A percentile compares a stretch with the other conserved stretches of the same genome.
These are phyloP conservation scores for Cytospora mali DNA, from an alignment of 2,329 filamentous ascomycete species.

Conservation along the genomic window DNA sequence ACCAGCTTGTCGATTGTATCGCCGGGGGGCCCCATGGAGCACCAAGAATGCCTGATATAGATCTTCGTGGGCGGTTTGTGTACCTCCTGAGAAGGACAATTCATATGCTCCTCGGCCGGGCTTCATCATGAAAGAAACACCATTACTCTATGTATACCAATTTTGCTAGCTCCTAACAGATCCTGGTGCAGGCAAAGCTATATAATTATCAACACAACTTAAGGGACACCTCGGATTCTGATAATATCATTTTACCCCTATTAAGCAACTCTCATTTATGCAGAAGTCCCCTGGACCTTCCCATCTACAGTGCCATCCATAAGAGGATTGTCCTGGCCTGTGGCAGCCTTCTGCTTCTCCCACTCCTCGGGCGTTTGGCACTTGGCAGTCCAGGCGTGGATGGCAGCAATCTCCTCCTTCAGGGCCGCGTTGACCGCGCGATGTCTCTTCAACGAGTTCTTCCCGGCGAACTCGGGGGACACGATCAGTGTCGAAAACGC, in stretches of 20 bases:
- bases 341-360: conserved; percentile 61
- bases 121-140: not conserved
- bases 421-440: conserved; percentile 81
- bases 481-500: conserved; percentile 63
- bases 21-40: too few relatives aligned
- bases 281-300: conserved; percentile 42
- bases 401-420: conserved; percentile 84
- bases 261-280: not conserved
- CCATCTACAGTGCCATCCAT: conserved; percentile 49
- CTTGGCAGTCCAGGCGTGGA: conserved; percentile 94
- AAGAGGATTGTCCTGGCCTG: conserved; percentile 40
- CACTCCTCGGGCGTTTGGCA: conserved; percentile 92
- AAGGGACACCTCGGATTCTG: not conserved
- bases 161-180: not conserved
- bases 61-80: too few relatives aligned
- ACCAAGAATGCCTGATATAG: too few relatives aligned
- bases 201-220: not conserved
- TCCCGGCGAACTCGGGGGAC: conserved; percentile 69
- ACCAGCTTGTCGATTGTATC: too few relatives aligned
- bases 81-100: not conserved
- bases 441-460: conserved; percentile 80
- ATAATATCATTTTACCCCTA: not conserved
- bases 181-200: not conserved
- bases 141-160: not conserved
- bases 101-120: not conserved